Evolutionary conservation across 169 alveolate genomes (phyloP).

Genomic region (Cyclospora cayetanensis): DNA sequence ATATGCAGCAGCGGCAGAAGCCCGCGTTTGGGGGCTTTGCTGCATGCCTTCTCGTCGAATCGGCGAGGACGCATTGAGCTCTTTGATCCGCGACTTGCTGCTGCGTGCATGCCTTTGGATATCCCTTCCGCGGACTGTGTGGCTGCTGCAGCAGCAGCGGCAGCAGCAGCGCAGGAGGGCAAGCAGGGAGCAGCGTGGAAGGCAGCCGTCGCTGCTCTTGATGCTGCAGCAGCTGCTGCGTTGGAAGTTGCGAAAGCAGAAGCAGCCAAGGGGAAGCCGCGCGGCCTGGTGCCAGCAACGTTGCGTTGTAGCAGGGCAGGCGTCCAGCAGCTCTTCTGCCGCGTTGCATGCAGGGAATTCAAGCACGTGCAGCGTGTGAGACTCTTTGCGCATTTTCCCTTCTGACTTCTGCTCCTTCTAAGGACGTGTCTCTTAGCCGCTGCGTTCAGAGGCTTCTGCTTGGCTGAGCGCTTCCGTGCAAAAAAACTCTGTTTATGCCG

Average conservation of each 20-base stretch:
- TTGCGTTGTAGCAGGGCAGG: background rate
- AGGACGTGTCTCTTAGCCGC: background rate
- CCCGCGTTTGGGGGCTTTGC: background rate
- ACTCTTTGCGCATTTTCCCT: background rate
- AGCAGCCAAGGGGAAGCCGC: background rate
- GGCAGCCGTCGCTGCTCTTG: background rate
- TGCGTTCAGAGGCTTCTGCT: background rate
- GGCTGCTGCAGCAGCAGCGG: slow-evolving; percentile 1
- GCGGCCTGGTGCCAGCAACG: background rate
- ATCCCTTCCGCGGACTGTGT: background rate
- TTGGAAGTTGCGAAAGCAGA: background rate
- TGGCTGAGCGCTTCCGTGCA: no score
- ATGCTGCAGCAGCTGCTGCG: background rate
- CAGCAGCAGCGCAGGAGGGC: background rate
- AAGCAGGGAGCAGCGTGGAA: background rate
- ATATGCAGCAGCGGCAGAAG: background rate
- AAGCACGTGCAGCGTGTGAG: background rate
- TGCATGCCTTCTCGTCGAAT: background rate
- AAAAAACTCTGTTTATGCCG: no score
- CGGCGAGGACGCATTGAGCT: slow-evolving; percentile 5
- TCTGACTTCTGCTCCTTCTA: background rate
- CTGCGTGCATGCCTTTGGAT: background rate
- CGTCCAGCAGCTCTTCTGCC: slow-evolving; percentile 23
- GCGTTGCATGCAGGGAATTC: background rate
- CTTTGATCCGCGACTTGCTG: slow-evolving; percentile 13